Evolutionary conservation across 768 basidiomycete genomes (phyloP).

Genomic region (Termitomyces sp.): DNA sequence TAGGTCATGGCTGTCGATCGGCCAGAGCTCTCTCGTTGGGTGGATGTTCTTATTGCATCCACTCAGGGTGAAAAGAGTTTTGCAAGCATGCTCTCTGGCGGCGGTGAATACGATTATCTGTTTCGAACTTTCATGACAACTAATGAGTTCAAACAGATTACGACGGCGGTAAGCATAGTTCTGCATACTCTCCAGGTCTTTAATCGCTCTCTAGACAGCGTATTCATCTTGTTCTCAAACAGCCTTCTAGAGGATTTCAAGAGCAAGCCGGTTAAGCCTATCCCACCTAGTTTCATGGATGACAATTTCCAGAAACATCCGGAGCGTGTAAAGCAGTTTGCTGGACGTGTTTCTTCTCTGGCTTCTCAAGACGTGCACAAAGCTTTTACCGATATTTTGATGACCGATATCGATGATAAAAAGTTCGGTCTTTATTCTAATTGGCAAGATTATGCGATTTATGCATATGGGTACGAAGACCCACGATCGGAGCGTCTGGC

Average conservation of each 20-base stretch:
- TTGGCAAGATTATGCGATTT: constrained; percentile 54
- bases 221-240: constrained; percentile 40
- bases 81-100: constrained; percentile 68
- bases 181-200: not conserved
- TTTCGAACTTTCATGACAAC: not conserved
- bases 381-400: constrained; percentile 38
- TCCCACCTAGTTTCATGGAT: constrained; percentile 34
- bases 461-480: constrained; percentile 44
- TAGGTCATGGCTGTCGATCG: constrained; percentile 60
- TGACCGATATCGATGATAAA: constrained; percentile 46
- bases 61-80: constrained; percentile 52
- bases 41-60: constrained; percentile 56
- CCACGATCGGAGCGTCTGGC: constrained; percentile 46
- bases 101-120: constrained; percentile 48
- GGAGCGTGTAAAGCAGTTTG: constrained; percentile 41
- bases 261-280: constrained; percentile 34
- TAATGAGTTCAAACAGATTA: constrained; percentile 39
- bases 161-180: constrained; percentile 57
- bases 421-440: constrained; percentile 56
- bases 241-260: constrained; percentile 44
- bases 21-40: constrained; percentile 41
- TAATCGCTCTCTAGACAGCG: constrained; percentile 37
- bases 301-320: constrained; percentile 50
- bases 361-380: constrained; percentile 24
- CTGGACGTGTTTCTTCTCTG: constrained; percentile 20